Conservation (phyloP, 345 rosid genomes). For the Chamaenerion angustifolium region DNA sequence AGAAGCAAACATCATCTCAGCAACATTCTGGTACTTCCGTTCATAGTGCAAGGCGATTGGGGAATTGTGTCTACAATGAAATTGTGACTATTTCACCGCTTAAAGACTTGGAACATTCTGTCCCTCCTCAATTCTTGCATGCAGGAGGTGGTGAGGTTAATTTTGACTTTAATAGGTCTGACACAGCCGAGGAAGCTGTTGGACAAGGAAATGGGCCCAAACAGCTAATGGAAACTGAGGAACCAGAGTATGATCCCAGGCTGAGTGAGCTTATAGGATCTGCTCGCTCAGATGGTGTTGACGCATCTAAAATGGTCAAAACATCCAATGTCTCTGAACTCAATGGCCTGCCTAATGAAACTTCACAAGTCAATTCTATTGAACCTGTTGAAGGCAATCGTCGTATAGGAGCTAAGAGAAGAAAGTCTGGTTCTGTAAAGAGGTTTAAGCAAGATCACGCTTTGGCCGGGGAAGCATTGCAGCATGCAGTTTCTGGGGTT, state of each 20-base stretch:
- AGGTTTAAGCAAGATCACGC: constrained; percentile 66
- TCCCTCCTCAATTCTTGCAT: constrained; percentile 14
- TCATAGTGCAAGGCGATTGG: constrained; percentile 15
- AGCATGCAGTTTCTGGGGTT: constrained; percentile 2
- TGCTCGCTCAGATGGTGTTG: constrained; percentile 10
- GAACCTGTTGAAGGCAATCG: constrained; percentile 33
- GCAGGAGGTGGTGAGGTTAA: constrained; percentile 22
- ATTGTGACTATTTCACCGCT: constrained; percentile 17
- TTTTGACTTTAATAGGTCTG: constrained; percentile 18
- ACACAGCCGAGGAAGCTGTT: constrained; percentile 11
- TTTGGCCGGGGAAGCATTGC: constrained; percentile 15
- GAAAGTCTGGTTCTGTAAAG: constrained; percentile 91
- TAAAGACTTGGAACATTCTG: constrained; percentile 3
- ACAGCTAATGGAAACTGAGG: constrained; percentile 18
- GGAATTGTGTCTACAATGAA: constrained; percentile 18
- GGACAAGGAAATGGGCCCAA: constrained; percentile 26
- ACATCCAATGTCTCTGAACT: constrained; percentile 28
- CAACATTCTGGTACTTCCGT: constrained; percentile 21
- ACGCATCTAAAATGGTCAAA: constrained; percentile 23
- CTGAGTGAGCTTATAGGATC: constrained; percentile 69
- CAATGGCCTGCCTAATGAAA: constrained; percentile 29
- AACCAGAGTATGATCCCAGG: constrained; percentile 71
- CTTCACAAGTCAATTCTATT: constrained; percentile 16
- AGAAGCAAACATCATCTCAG: constrained; percentile 43
- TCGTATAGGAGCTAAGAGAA: constrained; percentile 64